A percentile compares a stretch with the other conserved stretches of the same genome.
phyloP scores from a whole-genome alignment of 148 eudicot genomes.

The Rhododendron simsii region DNA sequence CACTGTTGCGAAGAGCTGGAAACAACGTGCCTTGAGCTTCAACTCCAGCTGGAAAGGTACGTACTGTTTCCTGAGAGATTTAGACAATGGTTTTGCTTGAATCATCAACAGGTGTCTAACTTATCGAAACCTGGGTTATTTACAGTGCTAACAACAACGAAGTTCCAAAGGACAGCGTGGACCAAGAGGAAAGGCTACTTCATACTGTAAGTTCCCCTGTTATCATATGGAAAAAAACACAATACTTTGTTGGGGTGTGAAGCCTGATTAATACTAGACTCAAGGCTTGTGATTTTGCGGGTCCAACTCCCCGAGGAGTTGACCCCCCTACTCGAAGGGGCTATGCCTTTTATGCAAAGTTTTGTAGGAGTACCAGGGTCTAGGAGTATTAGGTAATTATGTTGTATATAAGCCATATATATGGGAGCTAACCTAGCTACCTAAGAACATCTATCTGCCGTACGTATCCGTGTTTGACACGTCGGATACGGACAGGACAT shows the following conservation, averaged over 20 bases:
- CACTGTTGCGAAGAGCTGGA: conserved; percentile 76
- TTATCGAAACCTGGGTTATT: conserved; percentile 14
- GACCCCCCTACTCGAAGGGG: background rate
- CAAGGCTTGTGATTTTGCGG: background rate
- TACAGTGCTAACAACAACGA: conserved; percentile 45
- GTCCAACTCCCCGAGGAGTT: background rate
- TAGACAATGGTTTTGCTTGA: background rate
- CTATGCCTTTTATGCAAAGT: background rate
- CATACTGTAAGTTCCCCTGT: conserved; percentile 41
- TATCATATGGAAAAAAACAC: background rate
- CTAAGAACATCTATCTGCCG: background rate
- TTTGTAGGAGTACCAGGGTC: background rate
- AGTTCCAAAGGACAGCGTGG: conserved; percentile 23
- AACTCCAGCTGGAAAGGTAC: conserved; percentile 90
- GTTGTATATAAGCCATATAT: background rate
- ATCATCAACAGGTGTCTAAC: conserved; percentile 6
- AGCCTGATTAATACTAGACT: background rate
- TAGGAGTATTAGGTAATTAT: background rate
- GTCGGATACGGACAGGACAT: background rate
- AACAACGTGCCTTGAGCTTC: conserved; percentile 78
- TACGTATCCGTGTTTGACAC: background rate
- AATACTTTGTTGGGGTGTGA: background rate
- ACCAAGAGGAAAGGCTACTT: conserved; percentile 36
- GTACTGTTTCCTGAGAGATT: background rate
- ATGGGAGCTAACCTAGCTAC: background rate